Evolutionary conservation across 768 basidiomycete species (phyloP).

Genomic region (Lactifluus hygrophoroides): DNA sequence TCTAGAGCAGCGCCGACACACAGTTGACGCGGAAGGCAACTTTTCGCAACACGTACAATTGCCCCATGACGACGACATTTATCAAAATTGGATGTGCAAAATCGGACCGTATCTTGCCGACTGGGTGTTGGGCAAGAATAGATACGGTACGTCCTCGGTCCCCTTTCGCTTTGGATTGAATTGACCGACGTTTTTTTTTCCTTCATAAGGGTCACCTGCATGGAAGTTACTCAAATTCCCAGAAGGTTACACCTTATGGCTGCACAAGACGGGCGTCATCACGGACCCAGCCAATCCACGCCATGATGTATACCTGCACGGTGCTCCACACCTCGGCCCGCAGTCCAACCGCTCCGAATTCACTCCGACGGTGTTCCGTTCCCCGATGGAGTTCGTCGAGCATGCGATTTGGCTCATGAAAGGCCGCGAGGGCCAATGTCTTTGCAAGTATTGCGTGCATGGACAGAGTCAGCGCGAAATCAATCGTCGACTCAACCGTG

Average conservation of each 20-base stretch:
- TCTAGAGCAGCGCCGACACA: not conserved
- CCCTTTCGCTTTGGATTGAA: too few relatives aligned
- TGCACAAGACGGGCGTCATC: not conserved
- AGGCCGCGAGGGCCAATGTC: not conserved
- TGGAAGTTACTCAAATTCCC: constrained; percentile 9
- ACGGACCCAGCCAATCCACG: constrained; percentile 10
- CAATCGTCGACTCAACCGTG: not conserved
- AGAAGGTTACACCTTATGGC: constrained; percentile 5
- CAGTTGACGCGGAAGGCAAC: not conserved
- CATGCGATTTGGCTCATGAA: constrained; percentile 21
- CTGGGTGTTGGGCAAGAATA: not conserved
- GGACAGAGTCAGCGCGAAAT: constrained; percentile 1
- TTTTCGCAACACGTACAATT: not conserved
- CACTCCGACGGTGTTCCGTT: constrained; percentile 2
- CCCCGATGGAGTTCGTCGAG: constrained; percentile 16
- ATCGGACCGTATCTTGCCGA: constrained; percentile 10
- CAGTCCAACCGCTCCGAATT: not conserved
- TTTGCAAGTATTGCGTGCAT: constrained; percentile 2
- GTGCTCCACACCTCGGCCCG: not conserved
- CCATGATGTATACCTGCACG: constrained; percentile 7
- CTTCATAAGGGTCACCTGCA: not conserved
- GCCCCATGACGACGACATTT: rapidly evolving
- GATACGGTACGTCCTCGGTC: not conserved
- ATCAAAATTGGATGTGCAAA: not conserved
- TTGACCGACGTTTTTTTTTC: too few relatives aligned